Conservation (phyloP, 257 asterid genomes). For the Primulina huaijiensis region DNA sequence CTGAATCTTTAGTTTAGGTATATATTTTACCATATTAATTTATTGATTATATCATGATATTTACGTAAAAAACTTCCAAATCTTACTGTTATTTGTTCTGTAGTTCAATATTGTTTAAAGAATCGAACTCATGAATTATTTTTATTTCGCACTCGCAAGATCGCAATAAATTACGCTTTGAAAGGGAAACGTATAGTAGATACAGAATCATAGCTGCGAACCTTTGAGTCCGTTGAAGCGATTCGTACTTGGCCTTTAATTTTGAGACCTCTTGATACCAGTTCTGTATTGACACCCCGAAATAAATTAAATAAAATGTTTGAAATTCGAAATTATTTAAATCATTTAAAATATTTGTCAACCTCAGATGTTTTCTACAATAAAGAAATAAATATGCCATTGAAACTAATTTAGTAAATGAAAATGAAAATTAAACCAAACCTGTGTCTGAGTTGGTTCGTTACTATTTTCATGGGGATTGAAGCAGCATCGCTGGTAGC, state of each 20-base stretch:
- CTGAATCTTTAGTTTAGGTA: neutral
- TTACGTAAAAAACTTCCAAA: neutral
- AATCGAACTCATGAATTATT: too few species aligned
- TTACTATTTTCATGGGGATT: conserved; percentile 51
- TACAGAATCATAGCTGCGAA: conserved; percentile 9
- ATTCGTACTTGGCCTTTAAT: conserved; percentile 73
- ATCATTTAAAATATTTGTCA: too few species aligned
- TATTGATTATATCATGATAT: neutral
- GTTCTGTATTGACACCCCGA: conserved; percentile 39
- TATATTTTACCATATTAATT: neutral
- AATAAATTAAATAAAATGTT: neutral
- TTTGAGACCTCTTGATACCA: conserved; percentile 87
- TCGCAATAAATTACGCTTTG: too few species aligned
- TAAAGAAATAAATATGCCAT: neutral
- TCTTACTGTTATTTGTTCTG: too few species aligned
- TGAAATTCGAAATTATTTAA: too few species aligned
- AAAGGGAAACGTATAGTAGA: neutral
- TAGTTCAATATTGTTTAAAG: too few species aligned
- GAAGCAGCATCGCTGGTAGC: conserved; percentile 78
- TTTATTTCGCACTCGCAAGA: too few species aligned
- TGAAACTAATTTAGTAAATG: neutral
- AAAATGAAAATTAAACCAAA: neutral
- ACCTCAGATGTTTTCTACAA: neutral
- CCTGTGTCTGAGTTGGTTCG: conserved; percentile 73
- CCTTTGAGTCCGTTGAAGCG: conserved; percentile 93